Evolutionary conservation across 192 early-diverging fungal species (phyloP).

Genomic region (Backusella luteola): DNA sequence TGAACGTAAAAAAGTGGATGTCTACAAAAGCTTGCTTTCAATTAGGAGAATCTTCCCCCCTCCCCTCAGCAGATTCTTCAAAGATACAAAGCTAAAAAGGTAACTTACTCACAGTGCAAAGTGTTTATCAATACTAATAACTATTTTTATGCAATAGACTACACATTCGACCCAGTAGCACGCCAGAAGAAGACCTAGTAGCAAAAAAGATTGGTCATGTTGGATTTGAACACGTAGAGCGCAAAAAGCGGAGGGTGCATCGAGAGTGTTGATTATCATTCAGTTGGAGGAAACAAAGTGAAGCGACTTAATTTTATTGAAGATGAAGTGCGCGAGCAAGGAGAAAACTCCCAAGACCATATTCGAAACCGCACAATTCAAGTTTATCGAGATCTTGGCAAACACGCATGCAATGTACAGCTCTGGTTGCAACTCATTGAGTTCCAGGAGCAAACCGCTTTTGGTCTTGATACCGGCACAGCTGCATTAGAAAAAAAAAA

Average conservation of each 20-base stretch:
- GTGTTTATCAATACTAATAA: no score
- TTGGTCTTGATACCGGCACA: constrained; percentile 22
- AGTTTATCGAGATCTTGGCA: constrained; percentile 21
- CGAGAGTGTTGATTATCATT: constrained; percentile 40
- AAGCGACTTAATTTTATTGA: constrained; percentile 23
- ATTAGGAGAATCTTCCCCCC: background rate
- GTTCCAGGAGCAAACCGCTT: constrained; percentile 44
- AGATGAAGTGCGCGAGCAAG: constrained; percentile 24
- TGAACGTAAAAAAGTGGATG: background rate
- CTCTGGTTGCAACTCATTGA: constrained; percentile 52
- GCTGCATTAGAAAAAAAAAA: constrained; percentile 16
- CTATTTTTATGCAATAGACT: background rate
- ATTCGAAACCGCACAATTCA: constrained; percentile 36
- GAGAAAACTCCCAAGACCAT: constrained; percentile 39
- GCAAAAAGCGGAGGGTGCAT: background rate
- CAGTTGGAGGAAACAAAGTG: constrained; percentile 42
- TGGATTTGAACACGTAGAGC: background rate
- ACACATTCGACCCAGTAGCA: constrained; percentile 1
- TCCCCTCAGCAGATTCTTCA: background rate
- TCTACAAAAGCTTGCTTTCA: background rate
- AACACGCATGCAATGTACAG: constrained; percentile 44
- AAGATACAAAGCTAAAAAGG: constrained; percentile 29
- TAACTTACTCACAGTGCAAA: background rate
- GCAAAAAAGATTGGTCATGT: background rate
- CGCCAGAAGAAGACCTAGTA: no score